Conservation (phyloP, 306 rosid genomes). For the Comarum palustre region DNA sequence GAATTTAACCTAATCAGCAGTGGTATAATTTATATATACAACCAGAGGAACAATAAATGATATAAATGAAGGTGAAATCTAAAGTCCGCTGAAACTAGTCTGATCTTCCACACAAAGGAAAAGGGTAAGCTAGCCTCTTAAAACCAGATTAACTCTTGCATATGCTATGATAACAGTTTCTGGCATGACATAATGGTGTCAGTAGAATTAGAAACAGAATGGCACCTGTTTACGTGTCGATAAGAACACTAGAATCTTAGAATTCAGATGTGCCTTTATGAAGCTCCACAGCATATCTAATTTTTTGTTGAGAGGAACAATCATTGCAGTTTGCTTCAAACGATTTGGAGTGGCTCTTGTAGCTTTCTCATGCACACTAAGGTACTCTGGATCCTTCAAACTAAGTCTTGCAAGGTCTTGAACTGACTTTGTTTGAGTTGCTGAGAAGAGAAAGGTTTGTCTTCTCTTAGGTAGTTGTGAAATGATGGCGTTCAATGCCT, state of each 20-base stretch:
- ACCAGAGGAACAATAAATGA: not conserved
- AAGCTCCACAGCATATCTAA: conserved; percentile 92
- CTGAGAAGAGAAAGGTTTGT: conserved; percentile 90
- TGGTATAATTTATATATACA: not conserved
- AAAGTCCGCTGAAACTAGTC: not conserved
- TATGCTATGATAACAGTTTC: not conserved
- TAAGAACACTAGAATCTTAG: conserved; percentile 74
- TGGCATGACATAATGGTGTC: not conserved
- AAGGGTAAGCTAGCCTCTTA: not conserved
- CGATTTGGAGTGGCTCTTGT: conserved; percentile 72
- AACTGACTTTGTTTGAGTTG: conserved; percentile 83
- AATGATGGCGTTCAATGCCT: conserved; percentile 67
- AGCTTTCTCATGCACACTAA: conserved; percentile 85
- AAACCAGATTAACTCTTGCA: not conserved
- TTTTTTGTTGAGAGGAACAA: conserved; percentile 74
- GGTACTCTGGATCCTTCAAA: conserved; percentile 94
- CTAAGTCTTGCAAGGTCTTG: conserved; percentile 93
- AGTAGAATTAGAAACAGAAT: not conserved
- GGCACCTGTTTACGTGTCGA: conserved; percentile 83
- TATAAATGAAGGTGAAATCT: conserved; percentile 7
- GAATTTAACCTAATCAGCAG: conserved; percentile 33
- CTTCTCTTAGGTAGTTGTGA: conserved; percentile 83
- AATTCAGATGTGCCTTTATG: conserved; percentile 77
- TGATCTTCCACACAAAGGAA: not conserved
- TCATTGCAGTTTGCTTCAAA: conserved; percentile 72